Percentiles rank a stretch among this genome's conserved stretches.
phyloP scores from a whole-genome alignment of 2,329 filamentous ascomycete species.

The Trichoderma breve region DNA sequence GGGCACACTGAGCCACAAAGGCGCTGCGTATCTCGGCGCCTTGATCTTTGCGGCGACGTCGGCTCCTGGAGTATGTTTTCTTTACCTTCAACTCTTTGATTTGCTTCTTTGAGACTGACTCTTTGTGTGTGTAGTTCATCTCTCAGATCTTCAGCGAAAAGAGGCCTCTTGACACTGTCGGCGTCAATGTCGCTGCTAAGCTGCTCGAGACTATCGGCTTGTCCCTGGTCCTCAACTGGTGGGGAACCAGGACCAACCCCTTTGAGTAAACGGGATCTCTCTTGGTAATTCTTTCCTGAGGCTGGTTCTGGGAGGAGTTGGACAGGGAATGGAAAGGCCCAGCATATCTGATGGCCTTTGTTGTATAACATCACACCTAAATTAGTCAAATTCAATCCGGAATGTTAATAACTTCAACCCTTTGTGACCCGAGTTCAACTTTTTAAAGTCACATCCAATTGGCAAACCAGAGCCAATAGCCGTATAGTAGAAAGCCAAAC shows the following conservation, averaged over 20 bases:
- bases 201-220: slow-evolving; percentile 91
- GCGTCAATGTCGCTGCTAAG: slow-evolving; percentile 79
- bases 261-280: slow-evolving; percentile 63
- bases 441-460: too few relatives aligned
- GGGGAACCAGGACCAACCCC: slow-evolving; percentile 92
- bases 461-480: not conserved
- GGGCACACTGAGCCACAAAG: slow-evolving; percentile 93
- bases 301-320: not conserved
- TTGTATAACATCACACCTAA: slow-evolving; percentile 10
- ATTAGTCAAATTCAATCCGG: slow-evolving; percentile 1
- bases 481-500: slow-evolving; percentile 2
- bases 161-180: slow-evolving; percentile 85
- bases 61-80: slow-evolving; percentile 71
- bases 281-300: not conserved
- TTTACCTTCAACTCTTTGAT: not conserved
- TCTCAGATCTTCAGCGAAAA: slow-evolving; percentile 87
- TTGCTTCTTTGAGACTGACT: not conserved
- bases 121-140: slow-evolving; percentile 62
- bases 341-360: not conserved
- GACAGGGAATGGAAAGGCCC: not conserved
- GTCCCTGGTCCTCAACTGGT: slow-evolving; percentile 91
- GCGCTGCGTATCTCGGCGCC: slow-evolving; percentile 86
- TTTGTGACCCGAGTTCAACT: not conserved
- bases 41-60: slow-evolving; percentile 90
- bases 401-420: not conserved